phyloP scores from a whole-genome alignment of 169 alveolate genomes.

The Plasmodium ovale region DNA sequence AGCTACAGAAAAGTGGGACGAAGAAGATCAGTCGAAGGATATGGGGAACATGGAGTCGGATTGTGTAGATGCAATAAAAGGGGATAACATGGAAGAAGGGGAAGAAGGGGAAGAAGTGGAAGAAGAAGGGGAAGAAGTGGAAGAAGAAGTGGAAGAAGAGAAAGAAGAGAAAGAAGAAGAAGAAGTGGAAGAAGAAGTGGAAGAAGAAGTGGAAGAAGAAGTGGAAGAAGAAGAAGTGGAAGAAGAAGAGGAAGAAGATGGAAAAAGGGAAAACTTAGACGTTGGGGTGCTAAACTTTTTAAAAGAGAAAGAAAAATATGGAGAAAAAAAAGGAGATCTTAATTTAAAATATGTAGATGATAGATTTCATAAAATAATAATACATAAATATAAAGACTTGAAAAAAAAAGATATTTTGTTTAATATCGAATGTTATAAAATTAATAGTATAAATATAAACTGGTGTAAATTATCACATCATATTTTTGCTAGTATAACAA shows the following conservation, averaged over 20 bases:
- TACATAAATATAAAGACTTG: conserved; percentile 66
- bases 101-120: background rate
- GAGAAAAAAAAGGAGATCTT: background rate
- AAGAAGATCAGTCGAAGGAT: background rate
- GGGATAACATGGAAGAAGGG: background rate
- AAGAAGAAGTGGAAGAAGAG: background rate
- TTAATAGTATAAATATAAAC: conserved; percentile 15
- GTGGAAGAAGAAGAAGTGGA: background rate
- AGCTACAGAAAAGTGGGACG: background rate
- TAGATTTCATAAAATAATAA: conserved; percentile 13
- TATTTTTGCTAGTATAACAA: conserved; percentile 31
- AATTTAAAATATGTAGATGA: conserved; percentile 14
- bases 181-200: background rate
- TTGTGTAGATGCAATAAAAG: no score
- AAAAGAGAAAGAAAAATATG: conserved; percentile 42
- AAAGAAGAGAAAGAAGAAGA: background rate
- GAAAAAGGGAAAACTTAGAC: background rate
- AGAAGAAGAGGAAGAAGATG: background rate
- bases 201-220: background rate
- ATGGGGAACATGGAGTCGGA: no score
- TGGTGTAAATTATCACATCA: conserved; percentile 26
- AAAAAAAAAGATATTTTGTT: conserved; percentile 63
- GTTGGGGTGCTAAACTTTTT: conserved; percentile 41
- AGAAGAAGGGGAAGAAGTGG: background rate
- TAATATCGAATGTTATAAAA: conserved; percentile 56